Base-by-base conservation (phyloP, 495 filamentous ascomycete species). In the Diplogelasinospora grovesii region DNA sequence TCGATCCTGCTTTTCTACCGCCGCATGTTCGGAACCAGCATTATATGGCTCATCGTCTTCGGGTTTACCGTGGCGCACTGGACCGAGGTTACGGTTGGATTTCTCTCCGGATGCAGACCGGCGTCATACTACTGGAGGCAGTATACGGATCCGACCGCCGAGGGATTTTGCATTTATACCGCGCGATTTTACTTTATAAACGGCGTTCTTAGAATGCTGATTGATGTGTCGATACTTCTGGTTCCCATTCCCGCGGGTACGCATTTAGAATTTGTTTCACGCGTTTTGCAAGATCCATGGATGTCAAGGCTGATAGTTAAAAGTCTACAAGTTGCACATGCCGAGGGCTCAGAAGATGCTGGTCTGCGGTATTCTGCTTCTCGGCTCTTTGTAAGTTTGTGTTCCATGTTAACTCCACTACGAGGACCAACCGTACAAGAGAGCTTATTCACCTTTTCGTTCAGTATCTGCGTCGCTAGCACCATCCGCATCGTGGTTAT, bases 191-290 rank as follows among this genome's bases (percentile, higher is more conserved):
- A 52, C 31, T 52, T 52, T 16, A 27, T 25, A 39, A 52, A 52
- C 15, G 49, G 49, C 14, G 39, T 52, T 18, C 47, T 52, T 26
- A 45, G 49, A 2, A 22, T 71, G 41, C 35, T 70, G 7, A 63
- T 52, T 48, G 68, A 73, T 50, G 45, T 71, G 13, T 43, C 66
- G 31, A 57, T 73, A 19, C 49, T 73, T 11, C 21, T 59, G 5
- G 56, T 70, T 5, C 69, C 69, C 1, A 57, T 66, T 22, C 68
- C 63, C 1, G 50, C 55, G 8, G 62, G 49, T 48, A 22, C 25
- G 49, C 45, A 6, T 27, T 27, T n/a, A 27, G 23, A 15, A 16
- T 9, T 7, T 21, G 23, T n/a, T n/a, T n/a, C n/a, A n/a, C n/a
- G n/a, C n/a, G n/a, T n/a, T n/a, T n/a, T n/a, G n/a, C n/a, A n/a